These are phyloP conservation scores for Trichosporon asahii DNA, from an alignment of 1,284 basidiomycete species.

Conservation along the genomic window DNA sequence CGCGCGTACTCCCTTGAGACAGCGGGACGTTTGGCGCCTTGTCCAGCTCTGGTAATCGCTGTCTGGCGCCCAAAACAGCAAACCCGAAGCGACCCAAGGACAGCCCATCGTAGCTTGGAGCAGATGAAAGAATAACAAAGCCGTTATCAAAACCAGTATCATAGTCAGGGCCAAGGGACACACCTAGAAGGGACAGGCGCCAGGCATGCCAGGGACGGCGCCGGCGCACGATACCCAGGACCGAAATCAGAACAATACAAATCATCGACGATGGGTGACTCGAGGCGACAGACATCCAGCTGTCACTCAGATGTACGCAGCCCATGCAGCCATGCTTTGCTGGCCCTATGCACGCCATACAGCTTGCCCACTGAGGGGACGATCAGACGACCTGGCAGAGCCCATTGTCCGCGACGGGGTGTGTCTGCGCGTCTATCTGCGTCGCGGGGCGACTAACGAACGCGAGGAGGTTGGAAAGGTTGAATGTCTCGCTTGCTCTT, in stretches of 20 bases:
- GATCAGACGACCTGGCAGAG: not conserved
- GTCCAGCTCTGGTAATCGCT: not conserved
- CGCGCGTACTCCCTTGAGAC: not conserved
- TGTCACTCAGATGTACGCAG: not conserved
- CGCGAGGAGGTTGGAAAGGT: not conserved
- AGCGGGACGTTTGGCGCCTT: not conserved
- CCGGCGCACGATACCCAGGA: not conserved
- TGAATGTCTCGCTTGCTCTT: not conserved
- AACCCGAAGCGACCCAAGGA: not conserved
- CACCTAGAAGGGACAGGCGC: not conserved
- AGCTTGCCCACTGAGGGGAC: not conserved
- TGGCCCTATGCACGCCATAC: no score
- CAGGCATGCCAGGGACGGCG: not conserved
- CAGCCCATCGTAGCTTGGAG: no score
- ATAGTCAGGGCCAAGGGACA: not conserved
- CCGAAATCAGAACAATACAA: slow-evolving; percentile 1
- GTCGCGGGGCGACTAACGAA: no score
- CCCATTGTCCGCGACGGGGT: not conserved
- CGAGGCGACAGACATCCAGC: not conserved
- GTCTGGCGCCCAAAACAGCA: not conserved
- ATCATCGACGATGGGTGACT: not conserved
- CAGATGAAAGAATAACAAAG: not conserved
- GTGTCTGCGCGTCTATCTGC: no score
- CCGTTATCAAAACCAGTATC: no score
- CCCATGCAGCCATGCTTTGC: not conserved